phyloP scores from a whole-genome alignment of 106 monocot genomes.

The Acanthochlamys bracteata region DNA sequence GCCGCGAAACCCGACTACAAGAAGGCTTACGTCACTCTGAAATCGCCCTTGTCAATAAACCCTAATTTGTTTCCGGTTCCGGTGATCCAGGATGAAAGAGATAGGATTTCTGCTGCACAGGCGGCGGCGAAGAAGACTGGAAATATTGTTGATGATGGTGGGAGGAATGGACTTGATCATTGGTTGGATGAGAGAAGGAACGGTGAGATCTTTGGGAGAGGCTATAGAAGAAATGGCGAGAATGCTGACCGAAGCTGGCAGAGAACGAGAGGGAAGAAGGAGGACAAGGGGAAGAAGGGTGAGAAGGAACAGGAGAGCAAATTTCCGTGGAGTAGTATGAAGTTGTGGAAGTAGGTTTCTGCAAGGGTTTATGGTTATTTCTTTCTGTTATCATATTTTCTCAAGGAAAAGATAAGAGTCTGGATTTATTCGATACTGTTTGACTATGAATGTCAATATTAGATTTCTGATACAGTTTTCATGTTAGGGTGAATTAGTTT shows the following conservation, averaged over 20 bases:
- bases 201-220: neutral
- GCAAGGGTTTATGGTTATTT: neutral
- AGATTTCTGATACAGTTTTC: too few species aligned
- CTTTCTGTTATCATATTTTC: neutral
- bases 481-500: too few species aligned
- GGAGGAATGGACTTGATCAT: neutral
- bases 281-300: neutral
- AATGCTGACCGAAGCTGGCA: neutral
- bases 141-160: neutral
- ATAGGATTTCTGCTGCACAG: neutral
- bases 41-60: conserved; percentile 55
- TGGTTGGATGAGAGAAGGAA: neutral
- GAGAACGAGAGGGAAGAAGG: neutral
- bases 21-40: conserved; percentile 96
- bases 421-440: too few species aligned
- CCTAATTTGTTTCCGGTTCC: neutral
- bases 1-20: conserved; percentile 93
- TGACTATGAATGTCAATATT: too few species aligned
- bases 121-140: conserved; percentile 1
- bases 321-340: conserved; percentile 2
- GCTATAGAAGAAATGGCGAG: neutral
- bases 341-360: conserved; percentile 1
- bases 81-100: neutral
- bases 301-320: conserved; percentile 1
- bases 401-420: neutral